Conservation (phyloP, 768 basidiomycete species). For the Pleurotus platypus region DNA sequence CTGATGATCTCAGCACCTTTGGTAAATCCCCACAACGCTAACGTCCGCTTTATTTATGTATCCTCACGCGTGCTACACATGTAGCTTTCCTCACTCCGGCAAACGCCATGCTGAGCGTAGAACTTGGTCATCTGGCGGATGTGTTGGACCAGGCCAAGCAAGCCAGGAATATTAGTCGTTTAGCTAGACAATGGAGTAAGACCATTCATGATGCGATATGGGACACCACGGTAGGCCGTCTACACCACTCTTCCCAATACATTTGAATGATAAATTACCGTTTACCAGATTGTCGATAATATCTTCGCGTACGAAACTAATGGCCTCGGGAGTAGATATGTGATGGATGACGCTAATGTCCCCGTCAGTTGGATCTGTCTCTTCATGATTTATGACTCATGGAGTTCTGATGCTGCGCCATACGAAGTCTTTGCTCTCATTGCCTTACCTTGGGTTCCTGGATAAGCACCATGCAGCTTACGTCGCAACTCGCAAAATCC, state of each 20-base stretch:
- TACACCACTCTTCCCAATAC: not conserved
- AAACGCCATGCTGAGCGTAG: constrained; percentile 81
- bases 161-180: constrained; percentile 45
- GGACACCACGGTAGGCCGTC: constrained; percentile 47
- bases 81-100: constrained; percentile 74
- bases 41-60: too few relatives aligned
- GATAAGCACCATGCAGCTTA: constrained; percentile 57
- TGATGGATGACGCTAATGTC: constrained; percentile 87
- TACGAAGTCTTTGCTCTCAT: constrained; percentile 64
- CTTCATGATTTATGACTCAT: not conserved
- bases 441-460: constrained; percentile 78
- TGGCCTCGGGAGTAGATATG: constrained; percentile 67
- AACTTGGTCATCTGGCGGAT: constrained; percentile 55
- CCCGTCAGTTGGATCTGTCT: constrained; percentile 43
- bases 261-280: not conserved
- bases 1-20: constrained; percentile 69
- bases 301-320: constrained; percentile 80
- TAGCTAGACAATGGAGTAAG: constrained; percentile 55
- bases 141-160: constrained; percentile 51
- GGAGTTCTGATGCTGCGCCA: not conserved
- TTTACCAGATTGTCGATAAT: constrained; percentile 49
- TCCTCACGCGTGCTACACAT: too few relatives aligned
- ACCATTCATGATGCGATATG: constrained; percentile 60
- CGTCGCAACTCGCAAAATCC: constrained; percentile 55
- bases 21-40: constrained; percentile 31